A percentile compares a stretch with the other conserved stretches of the same genome.
Conservation (phyloP, 257 asterid species). For the Salvia rosmarinus region DNA sequence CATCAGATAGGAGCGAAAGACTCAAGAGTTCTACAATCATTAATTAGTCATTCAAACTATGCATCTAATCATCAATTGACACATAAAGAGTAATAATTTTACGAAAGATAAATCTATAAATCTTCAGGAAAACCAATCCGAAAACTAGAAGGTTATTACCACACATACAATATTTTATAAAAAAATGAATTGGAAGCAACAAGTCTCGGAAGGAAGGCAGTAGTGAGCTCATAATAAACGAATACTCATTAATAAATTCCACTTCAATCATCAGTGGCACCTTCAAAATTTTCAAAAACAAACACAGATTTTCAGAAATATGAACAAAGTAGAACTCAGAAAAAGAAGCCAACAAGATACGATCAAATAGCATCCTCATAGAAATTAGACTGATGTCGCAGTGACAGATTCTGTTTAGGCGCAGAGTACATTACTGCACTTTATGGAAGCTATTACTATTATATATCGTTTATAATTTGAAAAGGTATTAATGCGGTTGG, state of each 20-base stretch:
- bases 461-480: too few species aligned
- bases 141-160: background rate
- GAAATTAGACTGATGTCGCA: background rate
- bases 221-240: constrained; percentile 42
- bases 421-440: too few species aligned
- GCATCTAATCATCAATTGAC: constrained; percentile 55
- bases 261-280: constrained; percentile 36
- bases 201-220: constrained; percentile 58
- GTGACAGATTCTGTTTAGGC: too few species aligned
- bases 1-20: constrained; percentile 76
- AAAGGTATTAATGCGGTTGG: too few species aligned
- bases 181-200: background rate
- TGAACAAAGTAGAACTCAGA: background rate
- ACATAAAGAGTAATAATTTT: background rate
- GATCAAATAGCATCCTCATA: background rate
- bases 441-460: too few species aligned
- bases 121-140: background rate
- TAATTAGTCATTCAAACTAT: constrained; percentile 54
- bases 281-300: too few species aligned
- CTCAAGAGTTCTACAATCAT: constrained; percentile 44
- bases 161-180: too few species aligned
- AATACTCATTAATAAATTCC: constrained; percentile 23
- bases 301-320: background rate
- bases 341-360: too few species aligned
- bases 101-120: too few species aligned